Percentiles rank a stretch among this genome's conserved stretches.
Evolutionary conservation across 257 asterid genomes (phyloP).

Genomic region (Solanum pinnatisectum): DNA sequence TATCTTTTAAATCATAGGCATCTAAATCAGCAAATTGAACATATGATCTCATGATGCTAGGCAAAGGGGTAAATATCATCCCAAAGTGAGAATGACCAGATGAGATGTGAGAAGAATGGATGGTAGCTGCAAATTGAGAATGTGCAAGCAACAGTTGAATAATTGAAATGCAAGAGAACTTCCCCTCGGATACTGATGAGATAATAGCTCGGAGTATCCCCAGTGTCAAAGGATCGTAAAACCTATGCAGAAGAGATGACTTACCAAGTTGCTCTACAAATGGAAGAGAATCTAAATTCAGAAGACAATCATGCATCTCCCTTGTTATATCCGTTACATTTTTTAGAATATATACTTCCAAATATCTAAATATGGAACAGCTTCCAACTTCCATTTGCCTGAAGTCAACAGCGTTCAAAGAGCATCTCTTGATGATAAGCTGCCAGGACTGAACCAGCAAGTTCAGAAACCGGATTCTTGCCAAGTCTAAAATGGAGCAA

Average conservation of each 20-base stretch:
- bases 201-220: constrained; percentile 54
- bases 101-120: constrained; percentile 34
- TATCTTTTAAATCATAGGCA: constrained; percentile 18
- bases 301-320: constrained; percentile 43
- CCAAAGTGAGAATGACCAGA: constrained; percentile 43
- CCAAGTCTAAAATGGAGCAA: constrained; percentile 22
- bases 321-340: constrained; percentile 40
- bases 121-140: constrained; percentile 49
- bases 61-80: constrained; percentile 53
- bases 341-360: constrained; percentile 52
- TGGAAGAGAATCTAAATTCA: constrained; percentile 53
- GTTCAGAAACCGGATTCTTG: constrained; percentile 44
- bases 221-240: constrained; percentile 61
- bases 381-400: constrained; percentile 22
- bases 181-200: constrained; percentile 42
- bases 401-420: constrained; percentile 18
- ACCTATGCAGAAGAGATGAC: constrained; percentile 64
- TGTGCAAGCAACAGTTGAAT: constrained; percentile 73
- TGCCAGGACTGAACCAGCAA: constrained; percentile 64
- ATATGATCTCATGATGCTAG: constrained; percentile 48
- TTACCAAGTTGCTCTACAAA: constrained; percentile 52
- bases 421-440: constrained; percentile 41
- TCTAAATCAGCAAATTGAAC: constrained; percentile 16
- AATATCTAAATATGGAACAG: constrained; percentile 39
- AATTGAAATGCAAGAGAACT: constrained; percentile 47